Evolutionary conservation across 2,329 filamentous ascomycete species (phyloP), one percentile per base, ranked within the genome.

Genomic region (Phoma herbarum): DNA sequence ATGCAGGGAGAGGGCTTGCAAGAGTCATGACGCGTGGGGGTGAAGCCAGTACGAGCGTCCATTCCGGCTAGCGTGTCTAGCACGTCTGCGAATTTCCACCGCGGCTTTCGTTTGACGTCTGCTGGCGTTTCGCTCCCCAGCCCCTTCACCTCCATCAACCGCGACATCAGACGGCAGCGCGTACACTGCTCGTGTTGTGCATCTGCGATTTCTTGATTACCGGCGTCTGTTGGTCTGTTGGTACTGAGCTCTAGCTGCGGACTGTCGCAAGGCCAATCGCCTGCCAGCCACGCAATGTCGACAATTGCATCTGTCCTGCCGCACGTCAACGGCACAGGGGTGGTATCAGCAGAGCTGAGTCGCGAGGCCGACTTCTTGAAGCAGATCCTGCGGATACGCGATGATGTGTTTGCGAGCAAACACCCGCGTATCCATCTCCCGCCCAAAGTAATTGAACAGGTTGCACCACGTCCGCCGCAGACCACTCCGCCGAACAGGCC

Each of bases 321-420:
- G 63, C 65, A 67, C 59, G 47, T 72, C 50, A 75, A 78, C 67
- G 70, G 75, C 62, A 66, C 63, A 66, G 65, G 66, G 63, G 69
- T 66, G 64, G 78, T 67, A 75, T 80, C 54, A 74, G 61, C 66
- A 57, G 72, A 75, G 65, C 61, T 65, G 55, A 72, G 63, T 67
- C 74, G 82, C 61, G 81, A 83, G 60, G 83, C 71, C 66, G 75
- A 77, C 64, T 79, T 82, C 60, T 95, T 92, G 81, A 86, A 90
- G 73, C 92, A 89, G 79, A 90, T 98, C 71, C 77, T 96, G 72
- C 86, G 84, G 67, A 88, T 98, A 77, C 89, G 88, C 78, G 90
- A 97, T 81, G 84, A 88, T 67, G 85, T 98, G 68, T 83, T 95
- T 74, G 86, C 91, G 76, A 93, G 93, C 73, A 87, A 84, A 68